phyloP scores from a whole-genome alignment of 2,329 filamentous ascomycete species.

The Trichoderma koningiopsis region DNA sequence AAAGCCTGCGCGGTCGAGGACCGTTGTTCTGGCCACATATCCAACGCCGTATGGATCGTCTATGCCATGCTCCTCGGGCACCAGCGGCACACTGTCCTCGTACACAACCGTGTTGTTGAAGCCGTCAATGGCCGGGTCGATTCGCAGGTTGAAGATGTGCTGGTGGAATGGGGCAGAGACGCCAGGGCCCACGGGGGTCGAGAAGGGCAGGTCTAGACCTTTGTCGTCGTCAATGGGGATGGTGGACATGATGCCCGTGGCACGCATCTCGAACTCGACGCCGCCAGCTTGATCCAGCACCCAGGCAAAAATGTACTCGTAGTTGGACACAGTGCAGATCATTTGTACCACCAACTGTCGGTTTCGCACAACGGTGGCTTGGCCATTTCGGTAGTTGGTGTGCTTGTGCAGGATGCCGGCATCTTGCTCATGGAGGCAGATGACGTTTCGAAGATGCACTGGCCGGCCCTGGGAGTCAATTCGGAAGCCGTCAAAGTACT shows the following conservation, averaged over 20 bases:
- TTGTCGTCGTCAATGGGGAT: slow-evolving; percentile 61
- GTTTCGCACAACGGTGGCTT: slow-evolving; percentile 61
- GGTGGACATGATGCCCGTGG: slow-evolving; percentile 66
- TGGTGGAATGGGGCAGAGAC: slow-evolving; percentile 70
- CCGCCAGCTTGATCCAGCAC: slow-evolving; percentile 64
- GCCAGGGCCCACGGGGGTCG: slow-evolving; percentile 64
- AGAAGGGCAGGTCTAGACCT: slow-evolving; percentile 50
- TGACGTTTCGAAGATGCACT: slow-evolving; percentile 56
- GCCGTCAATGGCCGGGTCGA: slow-evolving; percentile 65
- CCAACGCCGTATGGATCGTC: slow-evolving; percentile 64
- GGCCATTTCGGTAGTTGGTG: slow-evolving; percentile 64
- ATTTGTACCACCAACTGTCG: slow-evolving; percentile 68
- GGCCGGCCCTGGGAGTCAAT: slow-evolving; percentile 57
- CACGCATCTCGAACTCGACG: slow-evolving; percentile 63
- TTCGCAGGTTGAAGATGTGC: slow-evolving; percentile 66
- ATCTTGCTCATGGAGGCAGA: slow-evolving; percentile 73
- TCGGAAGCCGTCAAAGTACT: slow-evolving; percentile 62
- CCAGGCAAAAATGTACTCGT: slow-evolving; percentile 62
- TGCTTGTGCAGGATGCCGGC: slow-evolving; percentile 75
- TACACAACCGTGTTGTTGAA: slow-evolving; percentile 51
- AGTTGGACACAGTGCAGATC: slow-evolving; percentile 70
- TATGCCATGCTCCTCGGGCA: slow-evolving; percentile 45
- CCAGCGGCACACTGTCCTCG: slow-evolving; percentile 45
- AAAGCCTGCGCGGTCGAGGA: slow-evolving; percentile 49
- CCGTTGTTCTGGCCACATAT: slow-evolving; percentile 56